A percentile compares a stretch with the other conserved stretches of the same genome.
phyloP scores from a whole-genome alignment of 2,329 filamentous ascomycete genomes.

The Penicillium hesseltinei region DNA sequence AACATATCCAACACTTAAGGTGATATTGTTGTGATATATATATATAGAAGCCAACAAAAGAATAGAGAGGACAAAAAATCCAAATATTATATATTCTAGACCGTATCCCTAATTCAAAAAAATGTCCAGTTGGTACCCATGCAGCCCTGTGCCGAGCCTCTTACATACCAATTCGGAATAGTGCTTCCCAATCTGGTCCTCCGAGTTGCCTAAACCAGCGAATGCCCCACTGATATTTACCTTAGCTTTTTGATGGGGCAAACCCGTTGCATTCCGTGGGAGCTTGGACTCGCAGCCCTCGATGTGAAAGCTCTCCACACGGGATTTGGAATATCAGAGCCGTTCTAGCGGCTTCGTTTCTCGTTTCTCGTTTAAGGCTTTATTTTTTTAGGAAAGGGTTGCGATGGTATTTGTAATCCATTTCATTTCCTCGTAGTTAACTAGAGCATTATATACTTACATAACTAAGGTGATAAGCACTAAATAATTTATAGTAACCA shows the following conservation, averaged over 20 bases:
- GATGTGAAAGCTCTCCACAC: constrained; percentile 4
- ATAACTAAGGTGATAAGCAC: neutral
- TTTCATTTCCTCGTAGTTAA: neutral
- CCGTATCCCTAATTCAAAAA: neutral
- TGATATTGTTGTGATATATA: too few species aligned
- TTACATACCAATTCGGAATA: constrained; percentile 5
- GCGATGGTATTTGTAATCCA: neutral
- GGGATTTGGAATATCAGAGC: constrained; percentile 12
- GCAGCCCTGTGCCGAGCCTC: neutral
- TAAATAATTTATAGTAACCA: neutral
- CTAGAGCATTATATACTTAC: neutral
- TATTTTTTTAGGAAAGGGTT: neutral
- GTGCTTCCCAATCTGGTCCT: constrained; percentile 9
- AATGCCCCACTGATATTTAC: neutral
- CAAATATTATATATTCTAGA: too few species aligned
- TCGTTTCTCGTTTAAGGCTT: neutral
- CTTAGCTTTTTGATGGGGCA: constrained; percentile 14
- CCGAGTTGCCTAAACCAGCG: constrained; percentile 14
- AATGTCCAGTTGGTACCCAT: constrained; percentile 5
- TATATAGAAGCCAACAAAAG: too few species aligned
- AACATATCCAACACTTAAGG: too few species aligned
- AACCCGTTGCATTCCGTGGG: constrained; percentile 21
- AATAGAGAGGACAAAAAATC: too few species aligned
- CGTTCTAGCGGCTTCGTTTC: neutral
- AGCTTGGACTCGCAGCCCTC: constrained; percentile 15